Evolutionary conservation across 495 filamentous ascomycete genomes (phyloP), one percentile per base, ranked within the genome.

Genomic region (Neurospora sp.): DNA sequence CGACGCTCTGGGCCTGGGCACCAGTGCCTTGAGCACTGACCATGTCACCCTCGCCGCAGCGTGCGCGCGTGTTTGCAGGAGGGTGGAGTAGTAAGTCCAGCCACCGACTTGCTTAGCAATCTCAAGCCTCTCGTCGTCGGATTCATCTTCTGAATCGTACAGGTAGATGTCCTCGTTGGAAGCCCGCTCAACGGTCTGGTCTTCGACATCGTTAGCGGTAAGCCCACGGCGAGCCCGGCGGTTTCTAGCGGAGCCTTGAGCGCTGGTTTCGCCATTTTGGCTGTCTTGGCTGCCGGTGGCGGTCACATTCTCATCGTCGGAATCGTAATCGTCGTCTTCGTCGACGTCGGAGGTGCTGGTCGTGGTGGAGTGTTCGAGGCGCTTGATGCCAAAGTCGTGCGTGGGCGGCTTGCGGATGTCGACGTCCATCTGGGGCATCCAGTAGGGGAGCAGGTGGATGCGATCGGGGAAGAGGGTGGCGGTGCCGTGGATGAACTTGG

Each of bases 391-490:
- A 77, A 97, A 98, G 72, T 89, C 87, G 74, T 92, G 93, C 0
- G 89, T 92, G 20, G 88, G 86, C 0, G 96, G 94, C 83, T 99
- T 99, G 75, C 95, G 92, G 79, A 99, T 99, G 78, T 99, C 96
- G 48, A 94, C 89, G 75, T 94, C 92, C 96, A 99, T 99, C 82
- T 99, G 96, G 0, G 96, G 96, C 84, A 94, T 91, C 96, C 96
- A 99, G 86, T 92, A 99, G 4, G 96, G 96, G 4, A 98, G 88
- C 2, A 99, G 88, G 39, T 97, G 85, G 80, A 98, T 98, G 66
- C 92, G 90, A 39, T 90, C 87, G 0, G 94, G 95, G 81, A 97
- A 96, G 23, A 98, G 81, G 0, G 89, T 93, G 10, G 95, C 93
- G 0, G 90, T 92, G 70, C 96, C 96, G 81, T 99, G 96, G 74